A percentile compares a stretch with the other conserved stretches of the same genome.
Evolutionary conservation across 2,329 filamentous ascomycete genomes (phyloP).

Genomic region (Aspergillus pseudotamarii): DNA sequence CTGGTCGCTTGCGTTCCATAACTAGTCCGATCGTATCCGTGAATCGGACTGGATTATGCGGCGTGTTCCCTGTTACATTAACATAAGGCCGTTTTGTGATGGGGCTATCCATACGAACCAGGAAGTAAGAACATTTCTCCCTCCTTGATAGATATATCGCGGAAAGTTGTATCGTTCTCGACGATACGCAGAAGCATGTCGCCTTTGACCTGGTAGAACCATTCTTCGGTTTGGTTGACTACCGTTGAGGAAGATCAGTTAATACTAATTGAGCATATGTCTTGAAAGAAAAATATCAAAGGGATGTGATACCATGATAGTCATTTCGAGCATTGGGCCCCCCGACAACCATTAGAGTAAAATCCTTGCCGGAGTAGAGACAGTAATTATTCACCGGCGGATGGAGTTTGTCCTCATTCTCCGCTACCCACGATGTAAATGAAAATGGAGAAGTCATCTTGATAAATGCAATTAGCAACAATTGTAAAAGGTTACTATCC

Average conservation of each 20-base stretch:
- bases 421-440: slow-evolving; percentile 17
- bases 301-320: slow-evolving; percentile 17
- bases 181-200: slow-evolving; percentile 22
- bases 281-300: background rate
- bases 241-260: background rate
- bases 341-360: slow-evolving; percentile 24
- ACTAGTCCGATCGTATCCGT: slow-evolving; percentile 85
- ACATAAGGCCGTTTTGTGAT: background rate
- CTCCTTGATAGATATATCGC: slow-evolving; percentile 20
- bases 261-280: too few species aligned
- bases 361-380: slow-evolving; percentile 21
- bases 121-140: slow-evolving; percentile 22
- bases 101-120: background rate
- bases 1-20: slow-evolving; percentile 77
- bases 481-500: background rate
- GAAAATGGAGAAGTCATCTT: slow-evolving; percentile 12
- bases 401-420: slow-evolving; percentile 16
- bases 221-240: slow-evolving; percentile 24
- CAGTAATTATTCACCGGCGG: slow-evolving; percentile 23
- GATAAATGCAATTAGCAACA: background rate
- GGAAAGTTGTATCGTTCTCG: slow-evolving; percentile 15
- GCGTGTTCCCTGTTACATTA: slow-evolving; percentile 52
- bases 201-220: slow-evolving; percentile 25
- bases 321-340: slow-evolving; percentile 23
- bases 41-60: slow-evolving; percentile 88